Evolutionary conservation across 1,139 yeast species (phyloP).

Genomic region (Candida tropicalis): DNA sequence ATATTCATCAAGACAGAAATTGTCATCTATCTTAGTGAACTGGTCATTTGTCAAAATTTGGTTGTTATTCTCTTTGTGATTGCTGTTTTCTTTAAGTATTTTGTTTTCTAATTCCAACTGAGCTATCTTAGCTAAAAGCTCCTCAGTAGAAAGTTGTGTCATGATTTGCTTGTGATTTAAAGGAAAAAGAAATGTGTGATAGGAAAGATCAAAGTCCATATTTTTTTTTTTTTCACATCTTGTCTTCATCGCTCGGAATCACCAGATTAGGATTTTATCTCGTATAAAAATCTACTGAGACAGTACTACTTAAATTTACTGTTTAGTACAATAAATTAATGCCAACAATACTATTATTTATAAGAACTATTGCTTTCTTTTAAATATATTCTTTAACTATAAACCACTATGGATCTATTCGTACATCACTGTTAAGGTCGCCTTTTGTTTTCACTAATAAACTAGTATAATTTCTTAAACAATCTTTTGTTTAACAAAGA

Average conservation of each 20-base stretch:
- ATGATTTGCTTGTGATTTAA: not conserved
- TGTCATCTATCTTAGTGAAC: conserved; percentile 13
- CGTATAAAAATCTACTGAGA: too few relatives aligned
- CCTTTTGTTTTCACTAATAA: too few relatives aligned
- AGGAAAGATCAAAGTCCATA: not conserved
- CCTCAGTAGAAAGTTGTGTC: conserved; percentile 18
- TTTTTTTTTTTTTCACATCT: not conserved
- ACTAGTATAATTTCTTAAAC: conserved; percentile 25
- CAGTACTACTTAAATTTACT: too few relatives aligned
- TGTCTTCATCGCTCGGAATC: not conserved
- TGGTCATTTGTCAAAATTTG: not conserved
- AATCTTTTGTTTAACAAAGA: conserved; percentile 55
- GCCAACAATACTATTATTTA: too few relatives aligned
- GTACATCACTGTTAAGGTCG: too few relatives aligned
- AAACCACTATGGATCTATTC: not conserved
- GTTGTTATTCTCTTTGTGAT: not conserved
- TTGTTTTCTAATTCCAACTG: conserved; percentile 29
- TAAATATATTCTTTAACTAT: too few relatives aligned
- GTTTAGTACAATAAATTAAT: too few relatives aligned
- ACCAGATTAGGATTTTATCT: too few relatives aligned
- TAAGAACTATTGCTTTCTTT: not conserved
- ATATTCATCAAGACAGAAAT: conserved; percentile 64
- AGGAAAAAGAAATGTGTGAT: not conserved
- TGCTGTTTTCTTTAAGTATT: conserved; percentile 15
- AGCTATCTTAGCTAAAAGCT: conserved; percentile 23